Conservation (phyloP, 495 filamentous ascomycete genomes). For the Hyaloscypha bicolor region DNA sequence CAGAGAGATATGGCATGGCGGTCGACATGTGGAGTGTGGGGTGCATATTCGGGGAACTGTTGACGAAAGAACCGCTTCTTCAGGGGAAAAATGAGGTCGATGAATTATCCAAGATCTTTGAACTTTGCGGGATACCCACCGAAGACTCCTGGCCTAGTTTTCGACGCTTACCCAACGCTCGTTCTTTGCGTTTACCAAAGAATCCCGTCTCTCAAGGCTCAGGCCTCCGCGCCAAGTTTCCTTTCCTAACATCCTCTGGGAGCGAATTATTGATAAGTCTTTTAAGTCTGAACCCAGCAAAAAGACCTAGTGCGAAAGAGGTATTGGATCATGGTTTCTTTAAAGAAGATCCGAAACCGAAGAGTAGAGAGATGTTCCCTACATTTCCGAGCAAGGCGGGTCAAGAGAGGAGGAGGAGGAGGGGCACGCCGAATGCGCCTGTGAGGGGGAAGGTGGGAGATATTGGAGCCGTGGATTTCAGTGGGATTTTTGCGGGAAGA, state of each 20-base stretch:
- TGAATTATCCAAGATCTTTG: constrained; percentile 75
- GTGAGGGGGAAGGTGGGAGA: constrained; percentile 72
- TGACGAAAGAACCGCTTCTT: constrained; percentile 79
- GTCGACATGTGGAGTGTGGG: constrained; percentile 96
- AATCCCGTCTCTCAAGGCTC: constrained; percentile 43
- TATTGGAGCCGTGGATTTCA: constrained; percentile 73
- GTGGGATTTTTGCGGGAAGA: constrained; percentile 72
- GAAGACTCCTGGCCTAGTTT: constrained; percentile 86
- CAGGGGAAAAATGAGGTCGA: constrained; percentile 96
- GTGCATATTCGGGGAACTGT: constrained; percentile 93
- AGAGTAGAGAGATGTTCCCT: constrained; percentile 83
- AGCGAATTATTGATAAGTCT: constrained; percentile 66
- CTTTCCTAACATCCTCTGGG: constrained; percentile 78
- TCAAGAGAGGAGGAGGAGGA: constrained; percentile 76
- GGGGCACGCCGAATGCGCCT: constrained; percentile 85
- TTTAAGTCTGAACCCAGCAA: constrained; percentile 73
- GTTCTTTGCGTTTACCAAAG: constrained; percentile 75
- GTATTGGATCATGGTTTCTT: constrained; percentile 84
- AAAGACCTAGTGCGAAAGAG: constrained; percentile 66
- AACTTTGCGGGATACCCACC: constrained; percentile 86
- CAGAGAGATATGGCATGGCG: constrained; percentile 71
- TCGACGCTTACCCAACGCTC: constrained; percentile 85
- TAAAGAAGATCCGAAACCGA: constrained; percentile 82
- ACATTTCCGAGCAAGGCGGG: constrained; percentile 94
- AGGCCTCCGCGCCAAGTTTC: constrained; percentile 71